Conservation (phyloP, 805 yeast species). For the Ogataea wickerhamii region DNA sequence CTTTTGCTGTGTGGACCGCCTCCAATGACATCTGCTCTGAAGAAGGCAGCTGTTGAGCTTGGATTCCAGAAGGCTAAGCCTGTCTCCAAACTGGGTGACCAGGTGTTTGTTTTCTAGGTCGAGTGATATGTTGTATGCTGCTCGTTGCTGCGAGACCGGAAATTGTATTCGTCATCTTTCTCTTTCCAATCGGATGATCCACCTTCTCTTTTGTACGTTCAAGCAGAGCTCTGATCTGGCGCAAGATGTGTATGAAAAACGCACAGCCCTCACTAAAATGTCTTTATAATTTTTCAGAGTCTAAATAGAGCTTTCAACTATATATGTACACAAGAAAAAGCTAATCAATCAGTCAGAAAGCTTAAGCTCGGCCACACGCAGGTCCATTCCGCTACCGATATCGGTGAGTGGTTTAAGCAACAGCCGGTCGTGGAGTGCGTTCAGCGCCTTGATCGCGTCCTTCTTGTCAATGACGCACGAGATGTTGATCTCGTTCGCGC, state of each 20-base stretch:
- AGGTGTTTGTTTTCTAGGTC: conserved; percentile 74
- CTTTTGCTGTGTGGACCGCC: conserved; percentile 92
- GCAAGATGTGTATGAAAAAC: too few species aligned
- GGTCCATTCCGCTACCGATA: conserved; percentile 38
- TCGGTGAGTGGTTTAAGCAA: conserved; percentile 43
- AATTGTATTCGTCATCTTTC: too few species aligned
- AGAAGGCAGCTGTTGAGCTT: conserved; percentile 68
- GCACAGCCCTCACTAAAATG: too few species aligned
- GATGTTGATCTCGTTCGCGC: conserved; percentile 96
- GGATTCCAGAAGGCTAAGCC: conserved; percentile 86
- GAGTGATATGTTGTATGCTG: too few species aligned
- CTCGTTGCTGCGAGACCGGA: too few species aligned
- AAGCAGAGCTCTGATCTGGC: too few species aligned
- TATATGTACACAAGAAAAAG: neutral
- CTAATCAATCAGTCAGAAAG: conserved; percentile 11
- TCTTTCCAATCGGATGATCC: too few species aligned
- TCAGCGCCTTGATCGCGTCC: conserved; percentile 81
- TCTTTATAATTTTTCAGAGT: neutral
- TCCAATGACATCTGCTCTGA: conserved; percentile 82
- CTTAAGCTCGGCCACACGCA: conserved; percentile 44
- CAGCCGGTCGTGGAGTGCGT: conserved; percentile 76
- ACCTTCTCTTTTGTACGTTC: too few species aligned
- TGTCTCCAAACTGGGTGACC: conserved; percentile 85
- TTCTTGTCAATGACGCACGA: conserved; percentile 87
- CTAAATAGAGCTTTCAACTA: neutral